Conservation (phyloP, 108 stramenopile genomes). For the Nitzschia sp. region DNA sequence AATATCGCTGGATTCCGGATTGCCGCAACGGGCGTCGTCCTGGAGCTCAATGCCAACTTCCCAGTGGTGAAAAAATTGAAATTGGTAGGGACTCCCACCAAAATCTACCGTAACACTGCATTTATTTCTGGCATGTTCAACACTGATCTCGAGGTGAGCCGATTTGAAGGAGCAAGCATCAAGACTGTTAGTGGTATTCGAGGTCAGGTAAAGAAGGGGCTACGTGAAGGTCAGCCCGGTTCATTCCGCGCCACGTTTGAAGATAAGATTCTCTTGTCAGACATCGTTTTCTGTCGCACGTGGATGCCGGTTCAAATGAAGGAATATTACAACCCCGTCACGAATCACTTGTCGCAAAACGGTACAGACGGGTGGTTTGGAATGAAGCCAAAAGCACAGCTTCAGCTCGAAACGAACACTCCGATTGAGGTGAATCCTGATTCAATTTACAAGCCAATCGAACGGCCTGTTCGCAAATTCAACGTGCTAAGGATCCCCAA, state of each 20-base stretch:
- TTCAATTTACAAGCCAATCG: slow-evolving; percentile 97
- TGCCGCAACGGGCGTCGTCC: slow-evolving; percentile 89
- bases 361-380: slow-evolving; percentile 79
- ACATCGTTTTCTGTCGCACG: slow-evolving; percentile 95
- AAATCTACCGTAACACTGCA: slow-evolving; percentile 97
- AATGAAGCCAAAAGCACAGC: slow-evolving; percentile 91
- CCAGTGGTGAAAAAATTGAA: slow-evolving; percentile 98
- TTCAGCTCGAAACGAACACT: slow-evolving; percentile 86
- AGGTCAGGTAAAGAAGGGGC: slow-evolving; percentile 94
- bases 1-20: slow-evolving; percentile 91
- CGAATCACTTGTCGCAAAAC: slow-evolving; percentile 67
- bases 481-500: slow-evolving; percentile 86
- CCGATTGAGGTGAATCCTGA: slow-evolving; percentile 95
- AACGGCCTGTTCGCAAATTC: slow-evolving; percentile 79
- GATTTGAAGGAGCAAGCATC: slow-evolving; percentile 93
- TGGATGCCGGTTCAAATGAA: slow-evolving; percentile 97
- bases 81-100: slow-evolving; percentile 94
- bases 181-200: slow-evolving; percentile 97
- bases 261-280: slow-evolving; percentile 96
- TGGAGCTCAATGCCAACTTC: slow-evolving; percentile 94
- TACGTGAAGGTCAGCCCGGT: slow-evolving; percentile 87
- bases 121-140: slow-evolving; percentile 99
- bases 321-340: slow-evolving; percentile 96
- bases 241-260: slow-evolving; percentile 98
- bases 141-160: slow-evolving; percentile 94